Evolutionary conservation across 805 yeast genomes (phyloP).

Genomic region (Pichia kluyveri): DNA sequence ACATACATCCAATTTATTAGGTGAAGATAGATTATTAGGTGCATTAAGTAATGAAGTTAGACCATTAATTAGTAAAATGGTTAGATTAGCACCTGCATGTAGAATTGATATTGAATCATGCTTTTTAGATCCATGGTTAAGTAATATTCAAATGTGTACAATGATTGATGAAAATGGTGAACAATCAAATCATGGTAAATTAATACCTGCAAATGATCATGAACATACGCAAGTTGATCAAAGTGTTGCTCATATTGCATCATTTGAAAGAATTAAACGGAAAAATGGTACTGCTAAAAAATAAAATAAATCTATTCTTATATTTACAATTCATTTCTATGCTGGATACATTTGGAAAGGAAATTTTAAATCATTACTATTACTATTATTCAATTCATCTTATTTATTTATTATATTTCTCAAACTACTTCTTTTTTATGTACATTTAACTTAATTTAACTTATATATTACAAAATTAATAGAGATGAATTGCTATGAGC

Average conservation of each 20-base stretch:
- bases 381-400: not conserved
- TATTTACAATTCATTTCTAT: too few species aligned
- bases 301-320: not conserved
- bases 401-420: not conserved
- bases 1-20: conserved; percentile 59
- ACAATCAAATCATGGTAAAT: conserved; percentile 25
- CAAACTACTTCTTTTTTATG: too few species aligned
- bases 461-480: too few species aligned
- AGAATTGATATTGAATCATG: conserved; percentile 75
- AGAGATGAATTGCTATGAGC: too few species aligned
- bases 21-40: conserved; percentile 61
- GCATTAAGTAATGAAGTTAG: conserved; percentile 68
- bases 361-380: too few species aligned
- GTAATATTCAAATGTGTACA: conserved; percentile 60
- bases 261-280: conserved; percentile 74
- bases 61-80: conserved; percentile 64
- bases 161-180: conserved; percentile 33
- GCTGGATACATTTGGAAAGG: conserved; percentile 1
- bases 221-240: conserved; percentile 85
- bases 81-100: conserved; percentile 78
- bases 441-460: too few species aligned
- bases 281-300: conserved; percentile 9
- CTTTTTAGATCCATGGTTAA: conserved; percentile 63
- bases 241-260: conserved; percentile 91
- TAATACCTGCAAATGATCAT: conserved; percentile 49